phyloP scores from a whole-genome alignment of 1,284 basidiomycete genomes.

The Nidula niveotomentosa region DNA sequence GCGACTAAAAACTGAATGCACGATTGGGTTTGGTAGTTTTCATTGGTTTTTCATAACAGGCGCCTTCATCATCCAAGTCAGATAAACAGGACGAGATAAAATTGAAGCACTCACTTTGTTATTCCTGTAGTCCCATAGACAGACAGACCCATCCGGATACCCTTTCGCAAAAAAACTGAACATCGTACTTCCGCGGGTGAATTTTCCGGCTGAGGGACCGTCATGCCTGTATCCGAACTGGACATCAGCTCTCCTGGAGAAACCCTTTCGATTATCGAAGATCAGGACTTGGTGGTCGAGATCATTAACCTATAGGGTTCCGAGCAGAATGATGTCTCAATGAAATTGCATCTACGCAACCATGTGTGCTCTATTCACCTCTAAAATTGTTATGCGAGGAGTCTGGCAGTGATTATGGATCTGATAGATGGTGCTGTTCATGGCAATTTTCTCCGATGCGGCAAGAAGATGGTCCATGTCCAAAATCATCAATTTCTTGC shows the following conservation, averaged over 20 bases:
- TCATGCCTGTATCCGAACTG: slow-evolving; percentile 42
- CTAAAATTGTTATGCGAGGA: slow-evolving; percentile 40
- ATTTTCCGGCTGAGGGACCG: slow-evolving; percentile 13
- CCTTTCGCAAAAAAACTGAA: slow-evolving; percentile 43
- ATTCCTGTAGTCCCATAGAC: slow-evolving; percentile 52
- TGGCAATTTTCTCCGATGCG: slow-evolving; percentile 22
- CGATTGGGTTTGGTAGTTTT: not conserved
- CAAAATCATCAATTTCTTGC: slow-evolving; percentile 22
- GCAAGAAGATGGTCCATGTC: slow-evolving; percentile 31
- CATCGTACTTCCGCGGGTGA: slow-evolving; percentile 28
- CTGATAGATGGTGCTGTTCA: slow-evolving; percentile 42
- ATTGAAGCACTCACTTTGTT: slow-evolving; percentile 30
- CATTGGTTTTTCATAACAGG: not conserved
- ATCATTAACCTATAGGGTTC: slow-evolving; percentile 34
- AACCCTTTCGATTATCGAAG: slow-evolving; percentile 39
- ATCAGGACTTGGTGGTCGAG: slow-evolving; percentile 46
- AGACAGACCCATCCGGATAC: slow-evolving; percentile 40
- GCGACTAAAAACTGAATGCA: not conserved
- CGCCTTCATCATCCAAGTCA: too few species aligned
- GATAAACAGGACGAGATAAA: too few species aligned
- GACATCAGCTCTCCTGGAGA: slow-evolving; percentile 36
- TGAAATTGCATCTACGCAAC: too few species aligned
- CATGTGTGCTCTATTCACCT: slow-evolving; percentile 26
- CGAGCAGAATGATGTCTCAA: too few species aligned
- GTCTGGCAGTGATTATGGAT: slow-evolving; percentile 45